Evolutionary conservation across 202 grass and related monocot species (phyloP).

Genomic region (Schoenoplectus tabernaemontani): DNA sequence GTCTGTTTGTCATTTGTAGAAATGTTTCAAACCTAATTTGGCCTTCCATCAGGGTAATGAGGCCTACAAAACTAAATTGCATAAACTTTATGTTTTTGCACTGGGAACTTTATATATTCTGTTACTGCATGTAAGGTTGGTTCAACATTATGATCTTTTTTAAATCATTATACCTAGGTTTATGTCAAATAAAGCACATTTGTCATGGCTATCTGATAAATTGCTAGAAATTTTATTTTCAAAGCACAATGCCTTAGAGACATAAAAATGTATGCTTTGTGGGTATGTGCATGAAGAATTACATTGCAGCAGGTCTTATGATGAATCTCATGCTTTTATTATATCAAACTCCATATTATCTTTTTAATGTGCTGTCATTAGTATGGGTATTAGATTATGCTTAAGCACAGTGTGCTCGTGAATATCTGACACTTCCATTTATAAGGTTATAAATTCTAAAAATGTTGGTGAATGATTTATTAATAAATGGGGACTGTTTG

Average conservation of each 20-base stretch:
- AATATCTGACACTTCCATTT: neutral
- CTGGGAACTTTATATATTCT: too few relatives aligned
- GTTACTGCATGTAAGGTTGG: neutral
- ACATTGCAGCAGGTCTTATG: neutral
- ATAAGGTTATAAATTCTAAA: neutral
- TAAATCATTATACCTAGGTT: neutral
- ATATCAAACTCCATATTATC: neutral
- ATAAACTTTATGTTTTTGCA: neutral
- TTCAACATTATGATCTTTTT: neutral
- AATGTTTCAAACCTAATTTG: neutral
- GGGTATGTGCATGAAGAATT: neutral
- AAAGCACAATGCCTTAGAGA: neutral
- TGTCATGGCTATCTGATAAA: neutral
- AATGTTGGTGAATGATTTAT: neutral
- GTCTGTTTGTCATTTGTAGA: slow-evolving; percentile 9
- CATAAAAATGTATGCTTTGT: neutral
- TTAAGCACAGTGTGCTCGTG: neutral
- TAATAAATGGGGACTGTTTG: neutral
- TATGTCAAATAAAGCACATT: neutral
- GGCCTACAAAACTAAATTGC: neutral
- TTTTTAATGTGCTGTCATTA: neutral
- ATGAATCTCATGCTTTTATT: neutral
- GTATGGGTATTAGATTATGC: neutral
- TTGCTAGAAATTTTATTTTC: neutral
- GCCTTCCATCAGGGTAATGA: neutral